Conservation (phyloP, 306 rosid species). For the Coriaria nepalensis region DNA sequence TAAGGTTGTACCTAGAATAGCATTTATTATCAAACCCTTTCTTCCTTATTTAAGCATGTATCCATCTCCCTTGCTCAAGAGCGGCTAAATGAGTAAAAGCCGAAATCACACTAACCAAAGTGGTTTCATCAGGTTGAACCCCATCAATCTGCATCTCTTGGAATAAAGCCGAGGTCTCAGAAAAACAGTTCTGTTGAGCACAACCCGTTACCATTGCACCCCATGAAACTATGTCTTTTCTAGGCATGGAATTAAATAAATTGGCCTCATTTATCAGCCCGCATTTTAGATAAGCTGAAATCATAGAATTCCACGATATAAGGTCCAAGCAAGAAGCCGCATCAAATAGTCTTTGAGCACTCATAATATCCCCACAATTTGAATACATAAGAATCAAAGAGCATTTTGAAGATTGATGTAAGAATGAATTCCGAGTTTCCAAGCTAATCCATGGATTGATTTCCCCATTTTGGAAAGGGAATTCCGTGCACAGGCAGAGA, state of each 20-base stretch:
- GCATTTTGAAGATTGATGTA: slow-evolving; percentile 70
- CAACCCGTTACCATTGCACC: slow-evolving; percentile 76
- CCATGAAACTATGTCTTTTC: slow-evolving; percentile 65
- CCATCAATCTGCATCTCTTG: slow-evolving; percentile 57
- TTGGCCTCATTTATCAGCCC: slow-evolving; percentile 44
- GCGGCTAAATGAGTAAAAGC: slow-evolving; percentile 64
- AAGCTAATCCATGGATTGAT: slow-evolving; percentile 43
- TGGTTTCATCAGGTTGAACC: slow-evolving; percentile 47
- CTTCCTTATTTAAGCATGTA: slow-evolving; percentile 59
- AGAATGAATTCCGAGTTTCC: slow-evolving; percentile 44
- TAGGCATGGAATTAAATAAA: slow-evolving; percentile 56
- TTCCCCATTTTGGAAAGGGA: slow-evolving; percentile 27
- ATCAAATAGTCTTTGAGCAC: slow-evolving; percentile 40
- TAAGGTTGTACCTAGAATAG: slow-evolving; percentile 30
- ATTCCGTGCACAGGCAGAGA: slow-evolving; percentile 43
- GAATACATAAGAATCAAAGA: slow-evolving; percentile 57
- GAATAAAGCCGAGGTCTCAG: slow-evolving; percentile 51
- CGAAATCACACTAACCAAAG: slow-evolving; percentile 58
- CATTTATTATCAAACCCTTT: slow-evolving; percentile 20
- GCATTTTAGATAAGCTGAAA: slow-evolving; percentile 60
- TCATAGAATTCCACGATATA: slow-evolving; percentile 84
- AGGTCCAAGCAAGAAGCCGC: slow-evolving; percentile 37
- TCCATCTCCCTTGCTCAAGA: slow-evolving; percentile 60
- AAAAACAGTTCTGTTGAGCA: slow-evolving; percentile 43
- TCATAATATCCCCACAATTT: slow-evolving; percentile 37